Conservation (phyloP, 1,139 yeast species). For the Magnusiomyces paraingens region DNA sequence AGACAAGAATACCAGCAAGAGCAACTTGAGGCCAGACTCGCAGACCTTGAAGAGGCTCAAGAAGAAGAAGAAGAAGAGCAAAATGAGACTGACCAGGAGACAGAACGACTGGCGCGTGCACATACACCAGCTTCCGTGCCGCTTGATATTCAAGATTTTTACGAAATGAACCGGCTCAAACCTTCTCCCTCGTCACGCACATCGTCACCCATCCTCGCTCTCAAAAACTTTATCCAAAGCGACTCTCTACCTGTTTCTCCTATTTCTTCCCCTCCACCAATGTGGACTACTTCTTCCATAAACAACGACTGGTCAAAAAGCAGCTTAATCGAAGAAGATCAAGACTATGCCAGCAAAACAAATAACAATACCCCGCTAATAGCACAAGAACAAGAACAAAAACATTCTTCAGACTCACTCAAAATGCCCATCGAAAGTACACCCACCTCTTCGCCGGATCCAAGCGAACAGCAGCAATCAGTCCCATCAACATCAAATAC, state of each 20-base stretch:
- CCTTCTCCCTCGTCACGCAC: neutral
- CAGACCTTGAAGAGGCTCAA: neutral
- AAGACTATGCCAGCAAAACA: neutral
- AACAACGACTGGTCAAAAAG: neutral
- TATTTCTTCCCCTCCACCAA: no score
- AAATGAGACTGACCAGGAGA: neutral
- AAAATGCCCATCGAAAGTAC: no score
- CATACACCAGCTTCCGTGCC: no score
- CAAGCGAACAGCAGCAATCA: no score
- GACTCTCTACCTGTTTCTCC: no score
- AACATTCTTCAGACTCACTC: no score
- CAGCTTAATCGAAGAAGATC: neutral
- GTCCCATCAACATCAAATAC: neutral
- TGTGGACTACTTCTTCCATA: neutral
- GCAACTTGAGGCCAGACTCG: neutral
- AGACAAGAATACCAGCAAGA: constrained; percentile 3
- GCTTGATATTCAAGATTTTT: no score
- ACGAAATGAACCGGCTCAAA: neutral
- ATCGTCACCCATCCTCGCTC: constrained; percentile 1
- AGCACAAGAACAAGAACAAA: no score
- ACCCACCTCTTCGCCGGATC: no score
- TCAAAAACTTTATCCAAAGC: no score
- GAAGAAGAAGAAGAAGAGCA: neutral
- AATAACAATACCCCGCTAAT: no score
- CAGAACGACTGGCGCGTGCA: neutral